phyloP scores from a whole-genome alignment of 2,329 filamentous ascomycete species.

The Fusarium oligoseptatum region DNA sequence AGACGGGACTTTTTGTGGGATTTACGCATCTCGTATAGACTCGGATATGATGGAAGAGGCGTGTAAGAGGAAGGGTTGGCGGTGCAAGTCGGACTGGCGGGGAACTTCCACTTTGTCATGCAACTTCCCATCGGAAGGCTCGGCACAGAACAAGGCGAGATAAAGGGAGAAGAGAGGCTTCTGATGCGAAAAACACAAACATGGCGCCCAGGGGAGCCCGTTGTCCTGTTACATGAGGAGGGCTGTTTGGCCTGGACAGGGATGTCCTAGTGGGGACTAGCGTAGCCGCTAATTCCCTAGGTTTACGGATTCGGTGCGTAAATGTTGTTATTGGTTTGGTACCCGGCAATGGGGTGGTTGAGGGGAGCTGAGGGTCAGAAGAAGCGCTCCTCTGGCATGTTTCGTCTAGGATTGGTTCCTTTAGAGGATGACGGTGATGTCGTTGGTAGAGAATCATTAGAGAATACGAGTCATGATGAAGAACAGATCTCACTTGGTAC shows the following conservation, averaged over 20 bases:
- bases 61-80: neutral
- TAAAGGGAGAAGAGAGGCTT: neutral
- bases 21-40: conserved; percentile 3
- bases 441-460: neutral
- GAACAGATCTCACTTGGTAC: no score
- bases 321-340: neutral
- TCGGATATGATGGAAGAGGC: neutral
- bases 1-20: conserved; percentile 10
- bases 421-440: neutral
- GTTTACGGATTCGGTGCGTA: neutral
- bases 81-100: neutral
- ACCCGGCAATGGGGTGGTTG: neutral
- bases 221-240: neutral
- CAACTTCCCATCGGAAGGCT: neutral
- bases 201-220: neutral
- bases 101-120: neutral
- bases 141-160: neutral
- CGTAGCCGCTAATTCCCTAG: neutral
- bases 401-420: neutral
- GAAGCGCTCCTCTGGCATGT: neutral
- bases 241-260: neutral
- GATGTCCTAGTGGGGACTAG: neutral
- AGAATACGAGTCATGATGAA: neutral
- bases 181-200: neutral
- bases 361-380: neutral